phyloP scores from a whole-genome alignment of 2,329 filamentous ascomycete species.

The Leptoxyphium fumago region DNA sequence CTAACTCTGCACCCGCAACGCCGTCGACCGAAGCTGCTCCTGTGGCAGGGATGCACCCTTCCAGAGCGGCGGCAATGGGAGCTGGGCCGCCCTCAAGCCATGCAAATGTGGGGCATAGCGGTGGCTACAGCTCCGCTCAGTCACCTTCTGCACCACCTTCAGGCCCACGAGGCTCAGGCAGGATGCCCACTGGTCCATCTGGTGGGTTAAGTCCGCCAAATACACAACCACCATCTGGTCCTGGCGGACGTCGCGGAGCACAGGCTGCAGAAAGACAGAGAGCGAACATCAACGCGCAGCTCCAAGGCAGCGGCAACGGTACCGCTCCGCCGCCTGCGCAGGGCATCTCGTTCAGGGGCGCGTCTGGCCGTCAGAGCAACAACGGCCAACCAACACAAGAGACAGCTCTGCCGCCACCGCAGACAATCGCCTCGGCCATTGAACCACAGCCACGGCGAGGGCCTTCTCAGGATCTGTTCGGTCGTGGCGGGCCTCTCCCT shows the following conservation, averaged over 20 bases:
- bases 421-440: not conserved
- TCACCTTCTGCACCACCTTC: not conserved
- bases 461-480: not conserved
- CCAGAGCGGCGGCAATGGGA: not conserved
- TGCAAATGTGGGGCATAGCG: not conserved
- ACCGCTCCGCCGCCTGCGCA: not conserved
- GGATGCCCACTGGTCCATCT: not conserved
- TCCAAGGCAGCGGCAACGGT: slow-evolving; percentile 7
- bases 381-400: not conserved
- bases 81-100: not conserved
- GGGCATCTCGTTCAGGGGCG: not conserved
- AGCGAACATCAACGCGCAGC: slow-evolving; percentile 14
- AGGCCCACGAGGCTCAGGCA: not conserved
- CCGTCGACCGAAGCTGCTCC: not conserved
- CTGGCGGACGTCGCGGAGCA: not conserved
- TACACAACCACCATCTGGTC: not conserved
- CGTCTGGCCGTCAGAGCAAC: not conserved
- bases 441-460: not conserved
- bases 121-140: not conserved
- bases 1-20: not conserved
- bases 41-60: not conserved
- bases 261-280: slow-evolving; percentile 8
- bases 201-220: not conserved
- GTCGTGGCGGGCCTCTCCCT: not conserved
- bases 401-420: not conserved